phyloP scores from a whole-genome alignment of 2,329 filamentous ascomycete genomes.

The Aciculosporium take region DNA sequence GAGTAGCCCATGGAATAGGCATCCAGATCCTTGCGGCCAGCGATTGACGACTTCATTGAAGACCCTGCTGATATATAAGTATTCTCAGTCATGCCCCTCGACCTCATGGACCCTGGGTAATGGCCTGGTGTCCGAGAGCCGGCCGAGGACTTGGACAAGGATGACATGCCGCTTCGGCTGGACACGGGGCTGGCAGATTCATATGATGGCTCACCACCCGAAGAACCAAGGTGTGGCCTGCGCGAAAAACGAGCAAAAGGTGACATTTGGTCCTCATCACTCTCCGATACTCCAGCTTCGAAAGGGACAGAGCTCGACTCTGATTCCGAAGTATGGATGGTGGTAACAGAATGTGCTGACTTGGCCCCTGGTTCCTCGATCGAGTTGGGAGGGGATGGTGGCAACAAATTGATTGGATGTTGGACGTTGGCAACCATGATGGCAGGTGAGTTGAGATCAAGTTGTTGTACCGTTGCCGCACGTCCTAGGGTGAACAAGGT shows the following conservation, averaged over 20 bases:
- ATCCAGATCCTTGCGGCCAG: conserved; percentile 27
- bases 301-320: conserved; percentile 41
- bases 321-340: conserved; percentile 36
- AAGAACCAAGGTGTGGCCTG: conserved; percentile 45
- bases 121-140: conserved; percentile 37
- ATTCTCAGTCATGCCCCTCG: conserved; percentile 43
- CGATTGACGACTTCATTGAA: conserved; percentile 27
- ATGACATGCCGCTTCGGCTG: conserved; percentile 47
- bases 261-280: conserved; percentile 64
- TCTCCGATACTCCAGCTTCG: conserved; percentile 50
- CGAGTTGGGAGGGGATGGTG: conserved; percentile 71
- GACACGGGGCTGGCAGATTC: conserved; percentile 55
- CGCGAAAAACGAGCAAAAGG: conserved; percentile 62
- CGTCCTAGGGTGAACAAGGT: conserved; percentile 80
- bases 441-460: conserved; percentile 73
- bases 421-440: conserved; percentile 77
- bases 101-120: conserved; percentile 36
- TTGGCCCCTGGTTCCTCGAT: conserved; percentile 54
- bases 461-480: conserved; percentile 85
- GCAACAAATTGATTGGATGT: conserved; percentile 63
- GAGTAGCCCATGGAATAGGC: conserved; percentile 37
- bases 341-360: conserved; percentile 29
- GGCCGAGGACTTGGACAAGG: conserved; percentile 37
- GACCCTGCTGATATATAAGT: conserved; percentile 54
- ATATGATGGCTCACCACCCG: conserved; percentile 43